Evolutionary conservation across 176 grass and related monocot species (phyloP).

Genomic region (Rhynchospora pubera): DNA sequence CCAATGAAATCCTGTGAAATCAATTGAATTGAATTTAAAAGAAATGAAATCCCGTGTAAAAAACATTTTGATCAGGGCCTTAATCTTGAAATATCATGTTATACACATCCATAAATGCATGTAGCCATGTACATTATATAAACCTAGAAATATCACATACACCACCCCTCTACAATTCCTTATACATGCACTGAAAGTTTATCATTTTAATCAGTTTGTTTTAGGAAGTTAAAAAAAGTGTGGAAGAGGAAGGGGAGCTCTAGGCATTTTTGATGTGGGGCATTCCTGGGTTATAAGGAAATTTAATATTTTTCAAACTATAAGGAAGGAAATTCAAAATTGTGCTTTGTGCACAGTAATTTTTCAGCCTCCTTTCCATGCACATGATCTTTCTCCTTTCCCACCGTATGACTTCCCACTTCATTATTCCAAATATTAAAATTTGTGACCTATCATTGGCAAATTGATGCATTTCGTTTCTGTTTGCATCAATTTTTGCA

Average conservation of each 20-base stretch:
- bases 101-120: background rate
- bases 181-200: no score
- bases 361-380: no score
- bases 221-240: no score
- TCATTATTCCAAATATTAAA: no score
- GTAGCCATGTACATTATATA: background rate
- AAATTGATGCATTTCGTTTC: background rate
- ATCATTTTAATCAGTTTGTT: background rate
- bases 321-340: background rate
- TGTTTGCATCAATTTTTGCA: background rate
- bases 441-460: no score
- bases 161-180: background rate
- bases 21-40: no score
- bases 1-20: no score
- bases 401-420: no score
- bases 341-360: background rate
- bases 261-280: background rate
- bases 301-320: no score
- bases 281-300: background rate
- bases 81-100: conserved; percentile 1
- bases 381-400: no score
- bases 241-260: background rate
- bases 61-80: no score
- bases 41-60: no score
- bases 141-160: background rate